Base-by-base conservation (phyloP, 2,329 filamentous ascomycete genomes). In the Fusarium protoensiforme region DNA sequence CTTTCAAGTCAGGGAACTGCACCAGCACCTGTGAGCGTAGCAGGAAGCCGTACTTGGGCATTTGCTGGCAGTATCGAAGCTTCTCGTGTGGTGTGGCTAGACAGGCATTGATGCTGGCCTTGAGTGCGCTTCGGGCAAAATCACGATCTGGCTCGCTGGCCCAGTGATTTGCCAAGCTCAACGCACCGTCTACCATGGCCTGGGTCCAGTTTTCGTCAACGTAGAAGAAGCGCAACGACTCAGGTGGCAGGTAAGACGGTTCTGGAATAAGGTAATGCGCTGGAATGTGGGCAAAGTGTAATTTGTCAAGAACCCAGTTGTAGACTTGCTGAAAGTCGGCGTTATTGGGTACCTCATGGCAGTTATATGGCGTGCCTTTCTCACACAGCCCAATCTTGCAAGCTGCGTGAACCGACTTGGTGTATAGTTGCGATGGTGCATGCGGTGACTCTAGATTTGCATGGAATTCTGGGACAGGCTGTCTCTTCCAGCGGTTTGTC, bases 201-300 rank as follows among this genome's bases (percentile, higher is more conserved):
- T 84, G 81, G 0, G 78, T 71, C 84, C 84, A 85, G 58, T 77
- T 78, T 7, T 69, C 41, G 63, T 85, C 84, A 31, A 85, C 78
- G 53, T 80, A 63, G 68, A 85, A 85, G 69, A 83, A 82, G 1
- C 83, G 76, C 0, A 86, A 48, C 0, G 70, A 69, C 65, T 86
- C 83, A 2, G 20, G 46, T 0, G 79, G 80, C 0, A 85, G 70
- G 64, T 76, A 73, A 0, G 68, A 67, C 0, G 81, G 75, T 22
- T 85, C 83, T 0, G 79, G 63, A 10, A 85, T 65, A 13, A 84
- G 67, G 60, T 83, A 83, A 41, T 85, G 83, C 0, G 81, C 71
- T 0, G 84, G 85, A 6, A 86, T 76, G 4, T 75, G 73, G 7
- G 56, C 59, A 2, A 86, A 75, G 64, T 78, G 83, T 43, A 83